Base-by-base conservation (phyloP, 495 filamentous ascomycete genomes). In the Neurospora sp. region DNA sequence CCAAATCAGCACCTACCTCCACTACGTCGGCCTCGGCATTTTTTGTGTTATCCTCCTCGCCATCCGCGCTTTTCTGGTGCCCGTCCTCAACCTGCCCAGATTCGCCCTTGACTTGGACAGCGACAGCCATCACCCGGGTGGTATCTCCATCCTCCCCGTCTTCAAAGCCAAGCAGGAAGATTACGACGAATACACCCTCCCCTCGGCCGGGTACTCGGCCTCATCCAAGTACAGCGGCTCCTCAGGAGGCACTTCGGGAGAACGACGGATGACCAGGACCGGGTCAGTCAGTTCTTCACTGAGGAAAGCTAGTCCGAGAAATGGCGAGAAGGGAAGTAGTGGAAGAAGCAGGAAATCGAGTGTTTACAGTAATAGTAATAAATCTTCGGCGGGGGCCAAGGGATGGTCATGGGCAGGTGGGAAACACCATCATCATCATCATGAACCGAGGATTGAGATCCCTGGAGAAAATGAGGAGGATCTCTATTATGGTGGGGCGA, bases 1-100 rank as follows among this genome's bases (percentile, higher is more conserved):
- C 79, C 94, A 98, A 76, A 84, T 97, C 3, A 84, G 84, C 9
- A 93, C 94, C 65, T 96, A 94, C 82, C 87, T 94, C 59, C 86
- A 87, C 72, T 99, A 99, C 78, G 87, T 81, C 69, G 79, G 83
- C 10, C 81, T 94, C 35, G 82, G 91, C 1, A 82, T 83, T 8
- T 17, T 93, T 10, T 93, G 87, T 8, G 69, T 96, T 4, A 69
- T 85, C 38, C 37, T 88, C 10, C 87, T 97, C 27, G 75, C 89
- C 48, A 76, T 88, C 31, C 86, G 90, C 68, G 88, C 94, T 14
- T 80, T 90, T 42, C 80, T 90, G 74, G 81, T 89, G 1, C 85
- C 86, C 17, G 69, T 83, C 22, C 75, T 85, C 5, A 80, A 82
- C 20, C 79, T 87, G 1, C 77, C 76, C 9, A 81, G 79, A 0